These are phyloP conservation scores for Nitzschia sp. DNA, from an alignment of 108 stramenopile genomes.

Conservation along the genomic window DNA sequence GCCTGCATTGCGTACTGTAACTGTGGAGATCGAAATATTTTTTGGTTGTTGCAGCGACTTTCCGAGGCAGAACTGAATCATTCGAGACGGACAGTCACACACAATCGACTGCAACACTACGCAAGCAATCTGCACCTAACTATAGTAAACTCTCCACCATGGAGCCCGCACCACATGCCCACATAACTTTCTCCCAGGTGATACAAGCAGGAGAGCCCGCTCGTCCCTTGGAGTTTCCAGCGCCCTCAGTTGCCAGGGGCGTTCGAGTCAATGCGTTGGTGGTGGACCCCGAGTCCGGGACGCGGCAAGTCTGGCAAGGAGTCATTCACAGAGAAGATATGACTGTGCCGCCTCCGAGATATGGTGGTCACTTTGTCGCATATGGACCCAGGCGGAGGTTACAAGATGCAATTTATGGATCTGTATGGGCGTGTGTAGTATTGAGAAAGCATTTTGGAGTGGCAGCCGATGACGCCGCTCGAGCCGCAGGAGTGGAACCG, in stretches of 20 bases:
- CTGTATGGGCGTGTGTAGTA: slow-evolving; percentile 77
- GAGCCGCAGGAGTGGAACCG: slow-evolving; percentile 77
- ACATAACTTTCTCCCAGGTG: slow-evolving; percentile 46
- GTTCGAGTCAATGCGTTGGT: slow-evolving; percentile 78
- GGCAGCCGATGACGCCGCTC: slow-evolving; percentile 80
- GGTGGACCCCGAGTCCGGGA: slow-evolving; percentile 65
- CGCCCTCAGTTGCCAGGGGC: slow-evolving; percentile 66
- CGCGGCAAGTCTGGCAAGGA: slow-evolving; percentile 52
- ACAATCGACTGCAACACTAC: too few relatives aligned
- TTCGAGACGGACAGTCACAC: too few relatives aligned
- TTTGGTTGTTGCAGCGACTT: too few relatives aligned
- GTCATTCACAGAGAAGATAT: slow-evolving; percentile 76
- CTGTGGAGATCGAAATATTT: too few relatives aligned
- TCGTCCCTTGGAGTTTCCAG: slow-evolving; percentile 83
- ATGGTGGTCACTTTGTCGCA: slow-evolving; percentile 40
- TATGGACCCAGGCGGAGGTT: slow-evolving; percentile 79
- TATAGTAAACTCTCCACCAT: too few relatives aligned
- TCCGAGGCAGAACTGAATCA: too few relatives aligned
- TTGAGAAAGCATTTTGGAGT: slow-evolving; percentile 67
- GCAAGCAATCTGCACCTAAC: too few relatives aligned
- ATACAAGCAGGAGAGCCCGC: slow-evolving; percentile 43
- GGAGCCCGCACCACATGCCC: slow-evolving; percentile 26
- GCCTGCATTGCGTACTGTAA: too few relatives aligned
- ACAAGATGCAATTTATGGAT: slow-evolving; percentile 88
- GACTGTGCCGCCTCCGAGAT: slow-evolving; percentile 4